These are phyloP conservation scores for Alternaria gaisen DNA, from an alignment of 2,329 filamentous ascomycete species.

Conservation along the genomic window DNA sequence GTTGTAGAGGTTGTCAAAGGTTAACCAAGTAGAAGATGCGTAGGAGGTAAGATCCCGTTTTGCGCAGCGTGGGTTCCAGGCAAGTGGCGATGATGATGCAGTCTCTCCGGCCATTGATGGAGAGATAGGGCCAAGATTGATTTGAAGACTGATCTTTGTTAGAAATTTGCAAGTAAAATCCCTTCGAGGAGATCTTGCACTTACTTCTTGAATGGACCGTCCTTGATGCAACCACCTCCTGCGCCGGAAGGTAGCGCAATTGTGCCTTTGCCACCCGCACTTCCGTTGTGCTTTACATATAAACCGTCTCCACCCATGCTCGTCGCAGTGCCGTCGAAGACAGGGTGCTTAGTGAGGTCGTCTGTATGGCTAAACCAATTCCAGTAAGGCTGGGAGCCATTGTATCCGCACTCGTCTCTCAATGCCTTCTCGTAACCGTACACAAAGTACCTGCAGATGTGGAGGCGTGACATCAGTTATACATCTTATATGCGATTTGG, in stretches of 20 bases:
- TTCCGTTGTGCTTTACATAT: conserved; percentile 16
- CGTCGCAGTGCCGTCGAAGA: conserved; percentile 38
- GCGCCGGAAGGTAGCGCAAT: conserved; percentile 22
- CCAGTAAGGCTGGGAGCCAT: conserved; percentile 55
- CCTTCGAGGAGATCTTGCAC: neutral
- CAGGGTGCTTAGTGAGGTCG: conserved; percentile 38
- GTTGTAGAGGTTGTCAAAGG: conserved; percentile 47
- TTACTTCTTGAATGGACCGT: conserved; percentile 42
- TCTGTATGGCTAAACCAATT: conserved; percentile 54
- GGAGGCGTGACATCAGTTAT: neutral
- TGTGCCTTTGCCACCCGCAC: conserved; percentile 23
- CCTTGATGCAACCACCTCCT: conserved; percentile 37
- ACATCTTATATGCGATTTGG: neutral
- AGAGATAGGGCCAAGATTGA: conserved; percentile 37
- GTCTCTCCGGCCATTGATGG: conserved; percentile 19
- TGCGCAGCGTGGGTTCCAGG: conserved; percentile 45
- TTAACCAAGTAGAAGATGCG: conserved; percentile 20
- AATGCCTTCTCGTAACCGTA: conserved; percentile 51
- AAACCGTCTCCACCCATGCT: conserved; percentile 49
- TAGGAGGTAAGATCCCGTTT: conserved; percentile 47
- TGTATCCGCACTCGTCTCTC: conserved; percentile 52
- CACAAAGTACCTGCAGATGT: conserved; percentile 34
- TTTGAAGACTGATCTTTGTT: conserved; percentile 16
- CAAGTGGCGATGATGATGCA: conserved; percentile 22
- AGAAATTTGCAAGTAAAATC: neutral